phyloP scores from a whole-genome alignment of 345 rosid species.

The Anastatica hierochuntica region DNA sequence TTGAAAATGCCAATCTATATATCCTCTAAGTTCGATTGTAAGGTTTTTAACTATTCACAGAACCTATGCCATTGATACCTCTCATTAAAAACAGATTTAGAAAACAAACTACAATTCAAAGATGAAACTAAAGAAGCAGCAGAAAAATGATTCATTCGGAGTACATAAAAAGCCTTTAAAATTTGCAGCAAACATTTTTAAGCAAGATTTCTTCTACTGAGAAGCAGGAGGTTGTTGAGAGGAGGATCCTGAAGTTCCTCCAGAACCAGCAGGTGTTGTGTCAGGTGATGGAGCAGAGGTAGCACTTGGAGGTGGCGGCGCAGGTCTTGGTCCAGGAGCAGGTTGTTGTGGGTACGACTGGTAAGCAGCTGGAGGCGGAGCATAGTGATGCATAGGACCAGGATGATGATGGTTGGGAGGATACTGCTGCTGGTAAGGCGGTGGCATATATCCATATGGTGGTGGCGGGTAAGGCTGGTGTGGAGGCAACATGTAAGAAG shows the following conservation, averaged over 20 bases:
- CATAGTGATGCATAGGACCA: constrained; percentile 30
- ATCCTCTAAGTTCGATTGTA: too few species aligned
- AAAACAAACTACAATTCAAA: too few species aligned
- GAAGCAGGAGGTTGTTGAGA: neutral
- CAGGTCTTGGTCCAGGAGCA: constrained; percentile 18
- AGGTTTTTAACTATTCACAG: too few species aligned
- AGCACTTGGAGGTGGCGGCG: neutral
- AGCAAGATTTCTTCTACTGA: too few species aligned
- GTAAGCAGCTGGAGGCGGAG: constrained; percentile 23
- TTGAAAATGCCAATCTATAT: too few species aligned
- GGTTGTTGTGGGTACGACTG: constrained; percentile 35
- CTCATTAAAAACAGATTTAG: too few species aligned
- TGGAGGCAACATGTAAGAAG: constrained; percentile 39
- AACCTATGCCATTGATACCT: too few species aligned
- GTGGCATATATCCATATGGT: constrained; percentile 52
- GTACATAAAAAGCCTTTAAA: too few species aligned
- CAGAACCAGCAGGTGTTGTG: neutral
- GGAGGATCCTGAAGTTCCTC: constrained; percentile 11
- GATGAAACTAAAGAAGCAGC: too few species aligned
- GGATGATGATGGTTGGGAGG: constrained; percentile 33
- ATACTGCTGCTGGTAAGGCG: constrained; percentile 63
- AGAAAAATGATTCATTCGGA: too few species aligned
- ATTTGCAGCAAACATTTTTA: too few species aligned
- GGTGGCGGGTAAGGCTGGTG: constrained; percentile 41
- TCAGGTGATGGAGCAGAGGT: constrained; percentile 14